Percentiles rank a stretch among this genome's conserved stretches.
phyloP scores from a whole-genome alignment of 225 moss, liverwort and hornwort species.

The Straminergon stramineum region DNA sequence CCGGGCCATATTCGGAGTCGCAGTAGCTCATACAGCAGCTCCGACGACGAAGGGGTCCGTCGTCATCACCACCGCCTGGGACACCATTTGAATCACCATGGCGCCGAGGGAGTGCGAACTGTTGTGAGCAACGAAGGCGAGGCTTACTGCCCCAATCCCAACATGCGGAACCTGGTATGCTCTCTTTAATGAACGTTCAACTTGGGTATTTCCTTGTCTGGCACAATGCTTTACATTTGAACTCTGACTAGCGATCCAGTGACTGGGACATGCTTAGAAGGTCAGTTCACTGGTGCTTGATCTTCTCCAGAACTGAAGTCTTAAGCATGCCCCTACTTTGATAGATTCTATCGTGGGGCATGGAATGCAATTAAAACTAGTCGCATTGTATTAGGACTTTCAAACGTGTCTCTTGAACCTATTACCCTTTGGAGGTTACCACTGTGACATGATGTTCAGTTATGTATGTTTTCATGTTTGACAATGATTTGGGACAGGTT shows the following conservation, averaged over 20 bases:
- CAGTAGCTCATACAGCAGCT: slow-evolving; percentile 7
- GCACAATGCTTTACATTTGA: background rate
- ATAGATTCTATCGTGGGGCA: background rate
- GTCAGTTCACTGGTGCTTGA: background rate
- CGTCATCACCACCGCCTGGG: background rate
- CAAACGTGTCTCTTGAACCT: background rate
- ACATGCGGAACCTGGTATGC: slow-evolving; percentile 1
- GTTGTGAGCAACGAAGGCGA: slow-evolving; percentile 27
- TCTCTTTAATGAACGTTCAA: rapidly evolving
- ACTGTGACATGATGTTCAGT: background rate
- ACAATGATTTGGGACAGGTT: too few relatives aligned
- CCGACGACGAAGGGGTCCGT: background rate
- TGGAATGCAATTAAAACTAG: background rate
- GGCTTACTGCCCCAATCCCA: slow-evolving; percentile 33
- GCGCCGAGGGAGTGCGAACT: slow-evolving; percentile 1
- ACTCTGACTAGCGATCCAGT: background rate
- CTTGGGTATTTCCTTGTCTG: background rate
- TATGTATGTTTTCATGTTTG: too few relatives aligned
- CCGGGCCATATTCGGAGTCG: background rate
- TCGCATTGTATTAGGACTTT: too few relatives aligned
- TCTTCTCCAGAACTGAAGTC: too few relatives aligned
- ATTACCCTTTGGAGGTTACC: too few relatives aligned
- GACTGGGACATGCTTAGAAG: background rate
- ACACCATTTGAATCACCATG: background rate
- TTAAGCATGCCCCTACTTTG: background rate